Conservation (phyloP, 2,329 filamentous ascomycete genomes). For the Colletotrichum brevisporum region DNA sequence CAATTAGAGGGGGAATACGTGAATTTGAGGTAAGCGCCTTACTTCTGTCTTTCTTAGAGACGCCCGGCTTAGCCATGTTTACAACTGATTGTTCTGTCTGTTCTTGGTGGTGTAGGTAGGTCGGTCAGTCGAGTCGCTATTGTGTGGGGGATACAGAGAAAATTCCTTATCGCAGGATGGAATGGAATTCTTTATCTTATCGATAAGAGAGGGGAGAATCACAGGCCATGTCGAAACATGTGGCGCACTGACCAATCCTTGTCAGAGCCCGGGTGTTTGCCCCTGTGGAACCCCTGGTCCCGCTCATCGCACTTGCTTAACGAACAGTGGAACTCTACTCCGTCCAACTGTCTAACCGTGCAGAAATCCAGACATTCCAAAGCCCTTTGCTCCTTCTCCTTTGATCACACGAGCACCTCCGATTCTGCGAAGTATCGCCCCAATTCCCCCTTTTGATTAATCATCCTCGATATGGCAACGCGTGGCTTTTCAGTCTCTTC, state of each 20-base stretch:
- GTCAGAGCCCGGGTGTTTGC: conserved; percentile 14
- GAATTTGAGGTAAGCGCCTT: background rate
- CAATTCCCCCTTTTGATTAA: conserved; percentile 5
- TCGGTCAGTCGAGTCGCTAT: background rate
- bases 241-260: conserved; percentile 32
- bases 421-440: conserved; percentile 30
- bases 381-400: conserved; percentile 23
- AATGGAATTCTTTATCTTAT: conserved; percentile 23
- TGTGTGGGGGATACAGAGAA: conserved; percentile 37
- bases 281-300: conserved; percentile 38
- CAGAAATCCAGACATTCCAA: conserved; percentile 27
- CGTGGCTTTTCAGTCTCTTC: conserved; percentile 17
- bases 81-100: conserved; percentile 19
- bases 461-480: conserved; percentile 35
- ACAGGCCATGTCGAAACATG: conserved; percentile 18
- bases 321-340: conserved; percentile 7
- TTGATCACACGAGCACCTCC: conserved; percentile 32
- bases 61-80: conserved; percentile 41
- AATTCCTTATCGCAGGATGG: conserved; percentile 40
- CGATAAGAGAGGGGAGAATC: conserved; percentile 30
- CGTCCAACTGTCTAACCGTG: conserved; percentile 21
- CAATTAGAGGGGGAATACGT: background rate
- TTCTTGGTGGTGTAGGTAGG: conserved; percentile 10
- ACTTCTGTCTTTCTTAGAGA: conserved; percentile 50
- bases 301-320: conserved; percentile 23